Percentiles rank a stretch among this genome's conserved stretches.
Conservation (phyloP, 495 filamentous ascomycete species). For the Xylaria acuta region DNA sequence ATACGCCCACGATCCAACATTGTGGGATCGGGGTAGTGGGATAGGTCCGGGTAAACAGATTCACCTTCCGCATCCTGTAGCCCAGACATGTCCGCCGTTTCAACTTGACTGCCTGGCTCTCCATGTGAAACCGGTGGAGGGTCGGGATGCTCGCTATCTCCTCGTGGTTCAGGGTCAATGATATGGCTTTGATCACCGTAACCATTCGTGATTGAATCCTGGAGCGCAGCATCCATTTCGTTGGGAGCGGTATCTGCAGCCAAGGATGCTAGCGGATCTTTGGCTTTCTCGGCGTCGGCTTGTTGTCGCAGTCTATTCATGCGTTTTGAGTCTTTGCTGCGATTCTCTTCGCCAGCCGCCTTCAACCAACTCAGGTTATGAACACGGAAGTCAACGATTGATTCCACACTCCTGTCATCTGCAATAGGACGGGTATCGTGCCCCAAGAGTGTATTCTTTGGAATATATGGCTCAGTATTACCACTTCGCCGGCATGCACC, state of each 20-base stretch:
- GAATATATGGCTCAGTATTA: conserved; percentile 69
- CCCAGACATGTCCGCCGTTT: conserved; percentile 23
- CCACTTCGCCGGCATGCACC: conserved; percentile 67
- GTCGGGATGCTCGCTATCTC: not conserved
- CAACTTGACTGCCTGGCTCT: conserved; percentile 21
- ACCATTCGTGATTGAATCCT: conserved; percentile 42
- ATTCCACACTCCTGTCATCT: conserved; percentile 86
- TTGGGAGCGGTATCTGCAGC: conserved; percentile 40
- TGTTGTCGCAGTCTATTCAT: conserved; percentile 59
- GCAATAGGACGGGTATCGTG: conserved; percentile 88
- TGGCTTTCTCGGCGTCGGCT: conserved; percentile 61
- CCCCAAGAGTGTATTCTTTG: conserved; percentile 81
- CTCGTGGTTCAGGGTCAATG: conserved; percentile 21
- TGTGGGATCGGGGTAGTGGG: conserved; percentile 57
- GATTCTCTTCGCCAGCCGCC: conserved; percentile 55
- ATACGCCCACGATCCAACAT: conserved; percentile 51
- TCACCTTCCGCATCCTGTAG: conserved; percentile 37
- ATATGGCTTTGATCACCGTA: conserved; percentile 44
- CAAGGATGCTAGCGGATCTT: conserved; percentile 39
- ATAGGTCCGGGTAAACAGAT: conserved; percentile 40
- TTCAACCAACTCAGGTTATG: conserved; percentile 83
- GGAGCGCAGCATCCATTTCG: conserved; percentile 42
- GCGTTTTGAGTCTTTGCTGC: conserved; percentile 55
- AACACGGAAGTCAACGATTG: conserved; percentile 80
- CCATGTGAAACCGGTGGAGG: conserved; percentile 4